Percentiles rank a stretch among this genome's conserved stretches.
These are phyloP conservation scores for Adansonia digitata DNA, from an alignment of 345 rosid species.

Conservation along the genomic window DNA sequence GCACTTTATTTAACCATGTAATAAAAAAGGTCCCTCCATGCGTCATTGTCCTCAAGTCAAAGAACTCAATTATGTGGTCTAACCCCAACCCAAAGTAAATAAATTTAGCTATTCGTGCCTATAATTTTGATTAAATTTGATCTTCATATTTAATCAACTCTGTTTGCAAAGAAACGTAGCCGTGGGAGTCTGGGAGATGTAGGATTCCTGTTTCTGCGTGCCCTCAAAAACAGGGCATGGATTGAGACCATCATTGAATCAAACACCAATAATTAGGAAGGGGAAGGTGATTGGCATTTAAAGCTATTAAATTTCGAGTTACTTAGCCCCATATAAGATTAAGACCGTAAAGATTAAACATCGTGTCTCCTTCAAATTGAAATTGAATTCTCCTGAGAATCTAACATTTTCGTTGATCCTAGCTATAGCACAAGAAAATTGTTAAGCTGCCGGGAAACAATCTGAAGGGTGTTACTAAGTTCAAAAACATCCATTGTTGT, in stretches of 20 bases:
- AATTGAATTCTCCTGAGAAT: background rate
- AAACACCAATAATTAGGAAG: background rate
- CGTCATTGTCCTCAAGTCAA: background rate
- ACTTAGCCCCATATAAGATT: background rate
- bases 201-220: background rate
- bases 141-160: background rate
- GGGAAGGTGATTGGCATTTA: background rate
- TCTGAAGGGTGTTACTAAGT: background rate
- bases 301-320: background rate
- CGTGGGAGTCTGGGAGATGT: too few species aligned
- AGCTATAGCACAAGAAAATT: background rate
- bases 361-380: too few species aligned
- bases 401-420: background rate
- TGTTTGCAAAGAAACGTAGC: background rate
- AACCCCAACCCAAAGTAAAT: background rate
- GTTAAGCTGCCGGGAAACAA: background rate
- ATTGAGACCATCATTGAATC: background rate
- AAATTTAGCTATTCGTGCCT: background rate
- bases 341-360: too few species aligned
- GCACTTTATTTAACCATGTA: background rate
- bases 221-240: background rate
- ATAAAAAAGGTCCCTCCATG: background rate
- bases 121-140: background rate
- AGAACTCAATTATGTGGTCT: constrained; percentile 3
- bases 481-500: background rate